Evolutionary conservation across 1,284 basidiomycete genomes (phyloP), one percentile per base, ranked within the genome.

Genomic region (Microbotryum silenes-acaulis): DNA sequence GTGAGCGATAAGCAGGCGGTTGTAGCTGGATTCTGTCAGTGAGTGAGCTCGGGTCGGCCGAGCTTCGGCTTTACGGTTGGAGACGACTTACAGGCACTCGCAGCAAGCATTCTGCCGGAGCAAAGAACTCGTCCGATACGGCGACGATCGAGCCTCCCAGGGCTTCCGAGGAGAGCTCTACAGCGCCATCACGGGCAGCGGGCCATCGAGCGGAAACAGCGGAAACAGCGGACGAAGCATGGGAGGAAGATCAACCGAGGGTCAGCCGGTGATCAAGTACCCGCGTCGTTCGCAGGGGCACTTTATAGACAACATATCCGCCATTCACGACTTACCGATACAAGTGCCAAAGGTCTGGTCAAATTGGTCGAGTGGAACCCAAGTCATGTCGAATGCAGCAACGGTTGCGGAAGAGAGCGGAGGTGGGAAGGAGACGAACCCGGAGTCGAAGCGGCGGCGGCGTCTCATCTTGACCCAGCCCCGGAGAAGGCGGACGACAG

Each of bases 51-150:
- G 55, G 54, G 59, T 21, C 33, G 51, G 51, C 33, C 51, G n/a
- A 53, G n/a, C 51, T n/a, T 53, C 31, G n/a, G 51, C n/a, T 33
- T 33, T 33, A n/a, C 31, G 33, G 9, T 9, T 53, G 3, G 31
- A 25, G 5, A 29, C 23, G 31, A 73, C 81, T 72, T 67, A 91
- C 91, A 76, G 85, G 83, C 46, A 87, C 85, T 65, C 89, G 83
- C 68, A 98, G 81, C 25, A 98, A 80, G 76, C 96, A 87, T 63
- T 79, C 82, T 0, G 89, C 90, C 67, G 86, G 84, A 12, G 90
- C 91, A 72, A 98, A 98, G 80, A 97, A 98, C 69, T 98, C 92
- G 75, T 98, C 94, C 6, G 91, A 96, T 59, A 88, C 85, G 9
- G 82, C 79, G 37, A 88, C 75, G 64, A 97, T 80, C 60, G 80